A percentile compares a stretch with the other conserved stretches of the same genome.
Conservation (phyloP, 305 asterid genomes). For the Solanum hybrid region DNA sequence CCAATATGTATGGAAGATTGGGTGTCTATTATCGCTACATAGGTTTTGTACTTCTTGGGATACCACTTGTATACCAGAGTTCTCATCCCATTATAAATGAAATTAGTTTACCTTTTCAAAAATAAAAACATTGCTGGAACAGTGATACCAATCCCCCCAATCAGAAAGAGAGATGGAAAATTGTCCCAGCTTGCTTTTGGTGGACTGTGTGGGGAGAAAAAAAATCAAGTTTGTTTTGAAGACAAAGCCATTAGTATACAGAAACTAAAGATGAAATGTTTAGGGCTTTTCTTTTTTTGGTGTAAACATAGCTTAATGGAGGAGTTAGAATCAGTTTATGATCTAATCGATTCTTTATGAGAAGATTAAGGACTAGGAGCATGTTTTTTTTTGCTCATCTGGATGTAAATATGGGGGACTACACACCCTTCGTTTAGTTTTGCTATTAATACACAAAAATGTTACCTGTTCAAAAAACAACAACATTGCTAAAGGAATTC, state of each 20-base stretch:
- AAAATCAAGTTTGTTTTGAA: neutral
- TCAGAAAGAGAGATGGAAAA: neutral
- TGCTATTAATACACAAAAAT: neutral
- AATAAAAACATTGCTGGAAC: neutral
- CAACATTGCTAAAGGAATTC: neutral
- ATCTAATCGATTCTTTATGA: neutral
- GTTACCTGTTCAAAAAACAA: neutral
- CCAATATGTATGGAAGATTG: neutral
- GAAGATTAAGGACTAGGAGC: neutral
- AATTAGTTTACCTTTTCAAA: neutral
- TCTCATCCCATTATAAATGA: neutral
- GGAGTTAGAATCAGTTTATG: neutral
- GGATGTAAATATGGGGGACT: neutral
- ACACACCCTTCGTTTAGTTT: neutral
- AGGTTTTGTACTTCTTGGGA: neutral
- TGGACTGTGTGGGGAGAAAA: neutral
- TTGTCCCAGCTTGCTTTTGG: neutral
- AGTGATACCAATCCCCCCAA: neutral
- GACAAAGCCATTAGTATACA: neutral
- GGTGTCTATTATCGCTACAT: neutral
- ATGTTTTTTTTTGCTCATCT: too few species aligned
- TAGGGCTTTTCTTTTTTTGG: neutral
- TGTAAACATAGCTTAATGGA: neutral
- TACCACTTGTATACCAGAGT: neutral
- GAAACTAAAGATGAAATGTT: neutral